These are phyloP conservation scores for Phytophthora capsici DNA, from an alignment of 352 stramenopile species.

Conservation along the genomic window DNA sequence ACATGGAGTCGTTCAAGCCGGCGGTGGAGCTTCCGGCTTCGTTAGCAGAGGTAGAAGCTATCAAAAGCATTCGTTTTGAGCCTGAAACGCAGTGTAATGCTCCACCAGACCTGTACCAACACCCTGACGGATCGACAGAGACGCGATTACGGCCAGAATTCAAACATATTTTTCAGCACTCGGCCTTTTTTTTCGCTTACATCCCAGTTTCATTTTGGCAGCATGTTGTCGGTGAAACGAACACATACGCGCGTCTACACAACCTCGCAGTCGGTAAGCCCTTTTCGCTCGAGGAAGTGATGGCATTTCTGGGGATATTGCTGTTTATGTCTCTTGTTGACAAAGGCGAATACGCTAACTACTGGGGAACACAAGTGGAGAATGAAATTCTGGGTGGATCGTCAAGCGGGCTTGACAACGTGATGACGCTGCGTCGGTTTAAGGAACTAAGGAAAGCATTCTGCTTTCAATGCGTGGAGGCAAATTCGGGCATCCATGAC, in stretches of 20 bases:
- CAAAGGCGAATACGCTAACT: slow-evolving; percentile 41
- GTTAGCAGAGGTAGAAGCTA: slow-evolving; percentile 1
- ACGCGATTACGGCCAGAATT: slow-evolving; percentile 19
- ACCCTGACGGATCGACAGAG: slow-evolving; percentile 9
- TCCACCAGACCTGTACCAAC: slow-evolving; percentile 3
- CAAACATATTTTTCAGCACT: slow-evolving; percentile 30
- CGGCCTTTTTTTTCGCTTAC: slow-evolving; percentile 35
- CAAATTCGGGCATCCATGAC: background rate
- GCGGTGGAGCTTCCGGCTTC: background rate
- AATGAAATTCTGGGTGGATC: slow-evolving; percentile 13
- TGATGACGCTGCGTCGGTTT: slow-evolving; percentile 32
- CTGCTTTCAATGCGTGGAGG: slow-evolving; percentile 17
- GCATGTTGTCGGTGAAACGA: slow-evolving; percentile 26
- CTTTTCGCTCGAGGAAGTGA: slow-evolving; percentile 1
- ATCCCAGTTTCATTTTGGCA: slow-evolving; percentile 36
- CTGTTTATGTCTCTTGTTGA: slow-evolving; percentile 23
- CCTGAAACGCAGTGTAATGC: background rate
- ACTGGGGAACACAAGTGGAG: slow-evolving; percentile 35
- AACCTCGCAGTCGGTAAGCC: background rate
- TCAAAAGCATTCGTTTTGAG: slow-evolving; percentile 17
- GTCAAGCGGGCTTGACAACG: slow-evolving; percentile 6
- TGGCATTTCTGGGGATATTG: slow-evolving; percentile 11
- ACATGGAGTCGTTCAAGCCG: slow-evolving; percentile 3
- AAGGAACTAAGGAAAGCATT: slow-evolving; percentile 23
- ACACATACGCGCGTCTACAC: slow-evolving; percentile 8